Evolutionary conservation across 2,329 filamentous ascomycete genomes (phyloP).

Genomic region (Xylaria sp.): DNA sequence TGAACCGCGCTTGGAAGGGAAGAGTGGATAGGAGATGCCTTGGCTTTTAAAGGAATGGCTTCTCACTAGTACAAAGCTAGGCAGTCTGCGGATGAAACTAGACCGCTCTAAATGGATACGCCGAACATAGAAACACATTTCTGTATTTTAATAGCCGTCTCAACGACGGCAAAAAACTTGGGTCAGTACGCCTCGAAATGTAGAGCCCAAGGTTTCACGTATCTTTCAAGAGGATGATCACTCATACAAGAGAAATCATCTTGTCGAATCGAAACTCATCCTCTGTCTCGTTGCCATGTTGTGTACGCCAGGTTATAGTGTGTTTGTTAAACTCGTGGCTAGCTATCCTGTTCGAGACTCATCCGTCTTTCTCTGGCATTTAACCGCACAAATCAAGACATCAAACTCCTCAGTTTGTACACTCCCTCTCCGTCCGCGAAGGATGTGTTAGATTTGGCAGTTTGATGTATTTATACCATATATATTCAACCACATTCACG

Average conservation of each 20-base stretch:
- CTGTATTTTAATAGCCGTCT: slow-evolving; percentile 35
- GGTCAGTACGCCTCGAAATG: not conserved
- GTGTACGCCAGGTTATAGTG: not conserved
- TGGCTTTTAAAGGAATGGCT: slow-evolving; percentile 20
- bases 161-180: slow-evolving; percentile 11
- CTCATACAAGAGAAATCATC: slow-evolving; percentile 15
- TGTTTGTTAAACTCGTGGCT: not conserved
- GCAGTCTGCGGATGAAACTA: slow-evolving; percentile 15
- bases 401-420: not conserved
- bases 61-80: slow-evolving; percentile 17
- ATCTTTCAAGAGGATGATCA: slow-evolving; percentile 19
- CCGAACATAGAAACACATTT: slow-evolving; percentile 28
- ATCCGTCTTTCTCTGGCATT: not conserved
- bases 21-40: slow-evolving; percentile 33
- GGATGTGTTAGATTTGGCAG: not conserved
- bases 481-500: not conserved
- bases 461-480: not conserved
- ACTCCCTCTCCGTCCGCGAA: not conserved
- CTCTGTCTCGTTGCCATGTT: not conserved
- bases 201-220: slow-evolving; percentile 20
- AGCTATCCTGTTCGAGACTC: not conserved
- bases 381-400: not conserved
- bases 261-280: slow-evolving; percentile 16
- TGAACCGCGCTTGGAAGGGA: slow-evolving; percentile 27
- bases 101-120: slow-evolving; percentile 27